These are phyloP conservation scores for Aspergillus incahuasiensis DNA, from an alignment of 495 filamentous ascomycete species.

Conservation along the genomic window DNA sequence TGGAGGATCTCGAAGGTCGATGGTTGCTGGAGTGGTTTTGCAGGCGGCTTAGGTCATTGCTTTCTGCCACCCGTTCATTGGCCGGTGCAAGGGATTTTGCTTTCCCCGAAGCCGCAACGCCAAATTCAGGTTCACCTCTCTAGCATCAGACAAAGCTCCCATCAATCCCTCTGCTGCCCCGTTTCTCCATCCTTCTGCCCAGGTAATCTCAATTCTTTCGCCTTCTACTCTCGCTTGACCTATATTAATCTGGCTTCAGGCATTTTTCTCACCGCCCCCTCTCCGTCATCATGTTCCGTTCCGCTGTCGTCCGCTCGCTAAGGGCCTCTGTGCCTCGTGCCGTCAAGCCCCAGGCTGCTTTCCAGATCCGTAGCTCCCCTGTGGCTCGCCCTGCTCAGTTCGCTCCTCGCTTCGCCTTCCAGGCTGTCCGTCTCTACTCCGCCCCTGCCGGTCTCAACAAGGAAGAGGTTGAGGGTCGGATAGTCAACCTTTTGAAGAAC, in stretches of 20 bases:
- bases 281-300: constrained; percentile 71
- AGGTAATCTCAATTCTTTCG: constrained; percentile 1
- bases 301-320: constrained; percentile 65
- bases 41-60: constrained; percentile 44
- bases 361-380: constrained; percentile 53
- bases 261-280: constrained; percentile 16
- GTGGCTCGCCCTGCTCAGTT: constrained; percentile 44
- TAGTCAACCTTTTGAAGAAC: constrained; percentile 83
- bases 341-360: constrained; percentile 49
- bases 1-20: constrained; percentile 14
- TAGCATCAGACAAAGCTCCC: constrained; percentile 14
- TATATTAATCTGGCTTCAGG: not conserved
- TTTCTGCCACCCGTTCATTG: constrained; percentile 44
- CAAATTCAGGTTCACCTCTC: constrained; percentile 12
- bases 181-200: constrained; percentile 16
- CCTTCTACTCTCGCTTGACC: not conserved
- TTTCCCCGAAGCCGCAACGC: constrained; percentile 25
- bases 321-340: constrained; percentile 55
- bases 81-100: constrained; percentile 41
- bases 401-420: constrained; percentile 47
- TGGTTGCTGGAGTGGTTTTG: constrained; percentile 29
- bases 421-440: constrained; percentile 77
- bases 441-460: constrained; percentile 70
- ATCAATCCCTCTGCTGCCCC: not conserved
- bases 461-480: constrained; percentile 84